Evolutionary conservation across 352 stramenopile genomes (phyloP).

Genomic region (Phytophthora aleatoria): DNA sequence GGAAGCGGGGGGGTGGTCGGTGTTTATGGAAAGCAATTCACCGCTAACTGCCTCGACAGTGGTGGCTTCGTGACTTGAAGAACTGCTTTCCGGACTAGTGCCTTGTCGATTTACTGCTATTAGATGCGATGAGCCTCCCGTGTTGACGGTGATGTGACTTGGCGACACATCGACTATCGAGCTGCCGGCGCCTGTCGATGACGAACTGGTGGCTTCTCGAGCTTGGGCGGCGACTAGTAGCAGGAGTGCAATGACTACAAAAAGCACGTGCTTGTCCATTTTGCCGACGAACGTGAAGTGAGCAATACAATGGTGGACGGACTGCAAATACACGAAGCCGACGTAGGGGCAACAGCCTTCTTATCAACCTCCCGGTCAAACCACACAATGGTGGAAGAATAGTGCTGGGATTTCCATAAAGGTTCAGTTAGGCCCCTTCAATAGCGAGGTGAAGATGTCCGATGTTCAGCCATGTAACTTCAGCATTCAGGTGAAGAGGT

Average conservation of each 20-base stretch:
- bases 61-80: slow-evolving; percentile 2
- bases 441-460: not conserved
- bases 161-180: not conserved
- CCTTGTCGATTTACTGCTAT: not conserved
- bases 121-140: not conserved
- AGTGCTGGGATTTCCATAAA: slow-evolving; percentile 7
- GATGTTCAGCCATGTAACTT: slow-evolving; percentile 26
- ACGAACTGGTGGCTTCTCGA: slow-evolving; percentile 11
- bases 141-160: slow-evolving; percentile 5
- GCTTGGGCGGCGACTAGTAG: slow-evolving; percentile 14
- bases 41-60: not conserved
- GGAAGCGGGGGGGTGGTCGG: not conserved
- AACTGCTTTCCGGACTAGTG: slow-evolving; percentile 1
- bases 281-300: slow-evolving; percentile 21
- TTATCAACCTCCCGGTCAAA: slow-evolving; percentile 4
- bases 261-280: slow-evolving; percentile 22
- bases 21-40: not conserved
- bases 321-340: slow-evolving; percentile 3
- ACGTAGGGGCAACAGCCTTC: slow-evolving; percentile 2
- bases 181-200: slow-evolving; percentile 2
- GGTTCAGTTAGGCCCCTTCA: not conserved
- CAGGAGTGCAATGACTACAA: slow-evolving; percentile 3
- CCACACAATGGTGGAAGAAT: slow-evolving; percentile 27
- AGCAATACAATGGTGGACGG: slow-evolving; percentile 4
- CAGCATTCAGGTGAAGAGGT: slow-evolving; percentile 14